Evolutionary conservation across 1,139 yeast species (phyloP).

Genomic region (Kodamaea sp.): DNA sequence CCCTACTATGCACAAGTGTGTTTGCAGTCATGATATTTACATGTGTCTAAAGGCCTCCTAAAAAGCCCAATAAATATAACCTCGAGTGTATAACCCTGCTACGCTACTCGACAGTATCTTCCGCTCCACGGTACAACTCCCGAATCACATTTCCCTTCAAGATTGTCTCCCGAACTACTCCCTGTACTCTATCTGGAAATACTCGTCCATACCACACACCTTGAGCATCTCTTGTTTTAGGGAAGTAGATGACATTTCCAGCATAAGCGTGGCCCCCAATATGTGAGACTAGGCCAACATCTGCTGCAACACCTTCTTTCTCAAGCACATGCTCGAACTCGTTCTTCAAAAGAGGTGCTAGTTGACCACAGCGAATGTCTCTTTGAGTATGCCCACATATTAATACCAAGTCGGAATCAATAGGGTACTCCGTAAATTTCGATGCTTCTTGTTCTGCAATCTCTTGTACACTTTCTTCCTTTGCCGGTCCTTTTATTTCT

Average conservation of each 20-base stretch:
- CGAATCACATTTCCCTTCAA: constrained; percentile 47
- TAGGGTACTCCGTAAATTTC: constrained; percentile 20
- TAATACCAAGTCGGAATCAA: constrained; percentile 36
- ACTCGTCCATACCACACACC: constrained; percentile 74
- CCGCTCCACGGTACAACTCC: constrained; percentile 56
- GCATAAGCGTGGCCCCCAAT: constrained; percentile 82
- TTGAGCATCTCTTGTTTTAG: constrained; percentile 37
- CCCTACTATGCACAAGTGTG: too few species aligned
- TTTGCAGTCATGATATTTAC: background rate
- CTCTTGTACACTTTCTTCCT: background rate
- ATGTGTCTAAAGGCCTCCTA: background rate
- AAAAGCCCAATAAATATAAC: too few species aligned
- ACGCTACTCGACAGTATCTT: too few species aligned
- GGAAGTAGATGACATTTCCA: constrained; percentile 65
- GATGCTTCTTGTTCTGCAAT: background rate
- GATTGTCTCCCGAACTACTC: constrained; percentile 58
- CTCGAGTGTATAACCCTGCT: background rate
- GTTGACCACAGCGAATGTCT: constrained; percentile 65
- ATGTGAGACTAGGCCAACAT: constrained; percentile 64
- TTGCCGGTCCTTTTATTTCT: background rate
- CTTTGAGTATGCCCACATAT: constrained; percentile 69
- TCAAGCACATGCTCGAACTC: constrained; percentile 52
- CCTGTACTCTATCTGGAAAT: constrained; percentile 63
- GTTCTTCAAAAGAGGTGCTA: constrained; percentile 56
- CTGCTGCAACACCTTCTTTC: constrained; percentile 25